Conservation (phyloP, 192 early-diverging fungal species). For the Linderina pennispora region DNA sequence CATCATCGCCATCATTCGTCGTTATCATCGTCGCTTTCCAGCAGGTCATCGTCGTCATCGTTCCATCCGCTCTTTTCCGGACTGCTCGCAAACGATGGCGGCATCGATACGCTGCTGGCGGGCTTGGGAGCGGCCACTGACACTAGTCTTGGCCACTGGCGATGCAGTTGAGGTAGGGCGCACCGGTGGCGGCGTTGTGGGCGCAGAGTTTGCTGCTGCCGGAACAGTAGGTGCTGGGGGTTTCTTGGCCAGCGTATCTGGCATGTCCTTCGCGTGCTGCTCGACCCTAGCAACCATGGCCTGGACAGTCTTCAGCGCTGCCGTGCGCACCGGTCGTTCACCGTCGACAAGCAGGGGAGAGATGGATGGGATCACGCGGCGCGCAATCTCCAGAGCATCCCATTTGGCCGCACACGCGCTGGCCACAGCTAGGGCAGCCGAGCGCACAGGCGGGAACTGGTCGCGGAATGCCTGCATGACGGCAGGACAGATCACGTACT, state of each 20-base stretch:
- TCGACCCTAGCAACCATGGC: slow-evolving; percentile 63
- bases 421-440: slow-evolving; percentile 71
- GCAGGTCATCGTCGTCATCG: too few relatives aligned
- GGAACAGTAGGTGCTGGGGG: slow-evolving; percentile 12
- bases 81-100: too few relatives aligned
- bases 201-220: slow-evolving; percentile 14
- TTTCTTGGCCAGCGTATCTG: slow-evolving; percentile 49
- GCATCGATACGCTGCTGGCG: too few relatives aligned
- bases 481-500: slow-evolving; percentile 76
- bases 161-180: too few relatives aligned
- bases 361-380: slow-evolving; percentile 68
- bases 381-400: slow-evolving; percentile 64
- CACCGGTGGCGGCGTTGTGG: too few relatives aligned
- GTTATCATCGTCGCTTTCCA: too few relatives aligned
- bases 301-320: slow-evolving; percentile 74
- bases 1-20: too few relatives aligned
- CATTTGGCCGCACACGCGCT: slow-evolving; percentile 65
- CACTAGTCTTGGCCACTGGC: too few relatives aligned
- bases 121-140: too few relatives aligned
- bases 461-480: slow-evolving; percentile 79
- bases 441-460: slow-evolving; percentile 80
- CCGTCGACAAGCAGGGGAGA: slow-evolving; percentile 33
- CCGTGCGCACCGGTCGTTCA: slow-evolving; percentile 63
- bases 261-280: slow-evolving; percentile 63
- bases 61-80: too few relatives aligned